Evolutionary conservation across 805 yeast genomes (phyloP), one percentile per base, ranked within the genome.

Genomic region (Ogataea pignaliae): DNA sequence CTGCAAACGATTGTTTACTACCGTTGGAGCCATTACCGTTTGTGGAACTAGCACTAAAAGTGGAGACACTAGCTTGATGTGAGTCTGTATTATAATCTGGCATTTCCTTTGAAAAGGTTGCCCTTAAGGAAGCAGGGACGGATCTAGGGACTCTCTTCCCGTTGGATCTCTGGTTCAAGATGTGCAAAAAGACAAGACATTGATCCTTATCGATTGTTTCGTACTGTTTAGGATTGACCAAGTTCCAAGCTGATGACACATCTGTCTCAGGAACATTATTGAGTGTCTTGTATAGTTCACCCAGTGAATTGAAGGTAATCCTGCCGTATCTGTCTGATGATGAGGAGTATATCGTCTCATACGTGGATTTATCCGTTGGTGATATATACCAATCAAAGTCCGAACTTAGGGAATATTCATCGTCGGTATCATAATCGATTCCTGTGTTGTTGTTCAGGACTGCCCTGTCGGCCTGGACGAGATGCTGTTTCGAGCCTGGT

Each of bases 381-480:
- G 96, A 81, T 52, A 93, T 89, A 67, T 93, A 93, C 99, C 99
- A 93, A 61, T 90, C 96, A 59, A 93, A 88, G 56, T 82, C 87
- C 33, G 80, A 74, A 37, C 81, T 72, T 40, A 79, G 65, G 29
- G 73, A 61, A 17, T 79, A 77, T 34, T 81, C 80, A 36, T 84
- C 91, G 40, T 83, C 88, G 21, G 75, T 85, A 42, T 78, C 80
- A 46, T 63, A 70, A 47, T 66, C 71, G 43, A 52, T 46, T 2
- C 57, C 59, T 21, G 48, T 56, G 26, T 52, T 41, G 30, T 57
- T 60, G 28, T 54, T 51, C 48, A 58, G 51, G 52, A 81, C 71
- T 12, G 95, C 93, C 48, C 70, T 72, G 63, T 88, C 87, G 32
- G 97, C 97, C 47, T 86, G 85, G 45, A 91, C 78, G 49, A 93